Conservation (phyloP, 345 rosid species). For the Boechera retrofracta region DNA sequence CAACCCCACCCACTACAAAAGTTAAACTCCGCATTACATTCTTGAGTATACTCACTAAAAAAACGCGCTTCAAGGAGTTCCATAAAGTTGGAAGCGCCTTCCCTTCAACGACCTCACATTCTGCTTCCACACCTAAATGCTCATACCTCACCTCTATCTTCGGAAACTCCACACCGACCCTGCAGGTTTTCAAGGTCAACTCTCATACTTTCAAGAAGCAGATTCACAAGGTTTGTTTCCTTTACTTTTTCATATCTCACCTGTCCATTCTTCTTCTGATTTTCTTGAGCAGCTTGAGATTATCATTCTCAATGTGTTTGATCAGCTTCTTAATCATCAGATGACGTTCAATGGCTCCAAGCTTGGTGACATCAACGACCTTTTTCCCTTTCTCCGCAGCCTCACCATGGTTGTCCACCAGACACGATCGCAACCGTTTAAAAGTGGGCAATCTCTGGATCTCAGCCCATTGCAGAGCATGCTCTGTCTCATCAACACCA, state of each 20-base stretch:
- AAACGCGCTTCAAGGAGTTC: slow-evolving; percentile 54
- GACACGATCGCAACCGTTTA: slow-evolving; percentile 60
- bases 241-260: slow-evolving; percentile 40
- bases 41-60: slow-evolving; percentile 55
- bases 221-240: not conserved
- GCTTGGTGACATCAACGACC: slow-evolving; percentile 61
- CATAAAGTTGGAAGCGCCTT: slow-evolving; percentile 84
- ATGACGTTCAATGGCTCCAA: slow-evolving; percentile 60
- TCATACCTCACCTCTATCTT: slow-evolving; percentile 67
- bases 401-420: slow-evolving; percentile 46
- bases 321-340: slow-evolving; percentile 67
- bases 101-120: slow-evolving; percentile 69
- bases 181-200: slow-evolving; percentile 30
- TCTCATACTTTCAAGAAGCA: not conserved
- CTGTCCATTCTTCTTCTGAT: slow-evolving; percentile 58
- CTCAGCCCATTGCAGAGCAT: slow-evolving; percentile 65
- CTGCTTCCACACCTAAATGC: slow-evolving; percentile 63
- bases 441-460: slow-evolving; percentile 73
- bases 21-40: not conserved
- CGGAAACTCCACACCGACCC: slow-evolving; percentile 70
- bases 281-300: slow-evolving; percentile 58
- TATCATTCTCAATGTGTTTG: slow-evolving; percentile 70
- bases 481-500: slow-evolving; percentile 45
- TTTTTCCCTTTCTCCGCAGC: slow-evolving; percentile 34
- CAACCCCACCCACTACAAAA: not conserved